Evolutionary conservation across 2,329 filamentous ascomycete species (phyloP).

Genomic region (Hypomyces rosellus): DNA sequence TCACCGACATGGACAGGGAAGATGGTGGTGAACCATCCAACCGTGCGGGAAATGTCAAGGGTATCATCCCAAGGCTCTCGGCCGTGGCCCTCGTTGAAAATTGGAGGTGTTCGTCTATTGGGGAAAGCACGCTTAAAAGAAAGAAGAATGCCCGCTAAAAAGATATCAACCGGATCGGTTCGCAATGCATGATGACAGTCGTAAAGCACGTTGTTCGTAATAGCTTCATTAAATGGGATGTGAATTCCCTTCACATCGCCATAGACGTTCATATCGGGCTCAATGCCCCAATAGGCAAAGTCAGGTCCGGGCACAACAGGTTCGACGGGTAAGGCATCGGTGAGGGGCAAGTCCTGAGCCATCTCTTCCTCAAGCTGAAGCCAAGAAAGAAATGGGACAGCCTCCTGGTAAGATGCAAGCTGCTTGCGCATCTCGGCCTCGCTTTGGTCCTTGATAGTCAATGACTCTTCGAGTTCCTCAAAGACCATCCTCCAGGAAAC

Average conservation of each 20-base stretch:
- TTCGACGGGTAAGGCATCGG: no score
- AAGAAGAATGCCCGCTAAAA: background rate
- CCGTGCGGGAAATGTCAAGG: background rate
- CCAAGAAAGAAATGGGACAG: no score
- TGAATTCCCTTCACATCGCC: background rate
- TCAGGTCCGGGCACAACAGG: no score
- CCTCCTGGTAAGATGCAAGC: no score
- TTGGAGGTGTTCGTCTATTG: background rate
- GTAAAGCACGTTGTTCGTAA: background rate
- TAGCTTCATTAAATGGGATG: background rate
- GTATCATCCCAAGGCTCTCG: no score
- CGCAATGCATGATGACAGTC: background rate
- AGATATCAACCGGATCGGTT: background rate
- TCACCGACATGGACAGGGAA: background rate
- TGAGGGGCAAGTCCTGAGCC: no score
- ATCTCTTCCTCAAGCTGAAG: no score
- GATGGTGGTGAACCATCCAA: background rate
- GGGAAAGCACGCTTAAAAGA: background rate
- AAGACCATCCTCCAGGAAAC: no score
- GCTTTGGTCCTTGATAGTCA: no score
- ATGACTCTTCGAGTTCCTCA: no score
- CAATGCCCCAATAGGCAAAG: background rate
- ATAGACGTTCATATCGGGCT: background rate
- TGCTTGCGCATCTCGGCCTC: no score
- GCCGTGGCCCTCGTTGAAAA: no score